Conservation (phyloP, 352 stramenopile genomes). For the Stephanocyclus meneghinianus region DNA sequence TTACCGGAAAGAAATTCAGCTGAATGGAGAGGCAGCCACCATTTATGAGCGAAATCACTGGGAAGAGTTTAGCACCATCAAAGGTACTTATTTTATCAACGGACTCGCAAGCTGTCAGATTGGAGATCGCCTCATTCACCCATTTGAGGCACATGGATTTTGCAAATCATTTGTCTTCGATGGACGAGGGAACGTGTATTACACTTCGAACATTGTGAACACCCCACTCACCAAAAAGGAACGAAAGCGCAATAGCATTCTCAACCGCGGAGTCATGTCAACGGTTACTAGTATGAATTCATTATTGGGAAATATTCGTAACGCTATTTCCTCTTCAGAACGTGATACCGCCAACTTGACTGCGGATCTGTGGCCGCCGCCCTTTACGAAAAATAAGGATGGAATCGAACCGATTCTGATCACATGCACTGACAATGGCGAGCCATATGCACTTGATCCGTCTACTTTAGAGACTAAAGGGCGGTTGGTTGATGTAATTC, state of each 20-base stretch:
- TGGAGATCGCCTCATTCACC: constrained; percentile 10
- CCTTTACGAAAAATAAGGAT: constrained; percentile 14
- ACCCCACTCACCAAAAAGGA: constrained; percentile 11
- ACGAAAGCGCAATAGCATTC: not conserved
- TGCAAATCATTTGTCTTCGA: constrained; percentile 20
- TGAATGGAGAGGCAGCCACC: constrained; percentile 5
- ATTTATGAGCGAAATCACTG: constrained; percentile 2
- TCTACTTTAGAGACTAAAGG: constrained; percentile 13
- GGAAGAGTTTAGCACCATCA: constrained; percentile 11
- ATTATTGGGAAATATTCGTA: constrained; percentile 8
- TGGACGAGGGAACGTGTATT: constrained; percentile 16
- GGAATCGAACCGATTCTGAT: constrained; percentile 12
- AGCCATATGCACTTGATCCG: constrained; percentile 13
- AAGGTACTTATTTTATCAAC: constrained; percentile 21
- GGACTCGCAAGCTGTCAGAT: constrained; percentile 13
- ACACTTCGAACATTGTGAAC: constrained; percentile 6
- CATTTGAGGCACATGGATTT: constrained; percentile 14
- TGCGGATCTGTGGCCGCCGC: constrained; percentile 5
- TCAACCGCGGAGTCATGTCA: constrained; percentile 15
- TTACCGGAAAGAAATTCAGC: not conserved
- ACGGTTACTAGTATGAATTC: constrained; percentile 8
- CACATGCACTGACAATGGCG: constrained; percentile 14
- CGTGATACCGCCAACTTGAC: constrained; percentile 14
- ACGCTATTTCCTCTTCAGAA: constrained; percentile 9
- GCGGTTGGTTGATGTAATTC: constrained; percentile 9